Conservation (phyloP, 1,284 basidiomycete species). For the Taiwanofungus camphoratus region DNA sequence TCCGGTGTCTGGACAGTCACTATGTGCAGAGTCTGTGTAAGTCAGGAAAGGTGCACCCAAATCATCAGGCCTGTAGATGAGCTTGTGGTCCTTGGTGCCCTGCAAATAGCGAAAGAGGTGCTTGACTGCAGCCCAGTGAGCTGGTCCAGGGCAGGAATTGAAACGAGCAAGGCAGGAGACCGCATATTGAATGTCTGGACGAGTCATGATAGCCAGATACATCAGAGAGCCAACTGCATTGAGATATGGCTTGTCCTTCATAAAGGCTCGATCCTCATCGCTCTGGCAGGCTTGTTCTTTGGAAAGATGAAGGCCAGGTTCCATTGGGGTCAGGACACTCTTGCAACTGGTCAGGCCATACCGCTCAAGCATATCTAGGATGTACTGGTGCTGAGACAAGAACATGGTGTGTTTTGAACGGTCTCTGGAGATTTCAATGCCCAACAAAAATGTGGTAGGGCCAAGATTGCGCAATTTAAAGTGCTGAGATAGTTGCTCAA, state of each 20-base stretch:
- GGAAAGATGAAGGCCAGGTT: conserved; percentile 7
- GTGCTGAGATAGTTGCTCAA: conserved; percentile 9
- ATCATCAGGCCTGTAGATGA: conserved; percentile 6
- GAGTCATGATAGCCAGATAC: conserved; percentile 11
- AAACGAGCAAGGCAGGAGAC: conserved; percentile 7
- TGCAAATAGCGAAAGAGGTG: conserved; percentile 14
- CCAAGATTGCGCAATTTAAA: conserved; percentile 23
- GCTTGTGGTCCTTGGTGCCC: conserved; percentile 4
- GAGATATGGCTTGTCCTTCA: conserved; percentile 4
- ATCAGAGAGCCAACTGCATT: conserved; percentile 9
- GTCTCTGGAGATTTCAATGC: conserved; percentile 31
- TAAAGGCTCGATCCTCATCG: too few relatives aligned
- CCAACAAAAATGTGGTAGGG: conserved; percentile 27
- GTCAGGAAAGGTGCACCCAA: too few relatives aligned
- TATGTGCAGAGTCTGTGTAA: too few relatives aligned
- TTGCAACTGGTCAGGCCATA: conserved; percentile 29
- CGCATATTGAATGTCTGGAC: conserved; percentile 13
- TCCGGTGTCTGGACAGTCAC: too few relatives aligned
- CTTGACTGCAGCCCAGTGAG: too few relatives aligned
- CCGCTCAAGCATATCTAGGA: conserved; percentile 27
- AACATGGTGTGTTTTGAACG: conserved; percentile 18
- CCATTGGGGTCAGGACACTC: conserved; percentile 30
- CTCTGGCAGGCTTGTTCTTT: too few relatives aligned
- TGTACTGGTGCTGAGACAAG: conserved; percentile 32
- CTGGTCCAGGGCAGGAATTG: too few relatives aligned